These are phyloP conservation scores for Luvunga scandens DNA, from an alignment of 345 rosid genomes.

Conservation along the genomic window DNA sequence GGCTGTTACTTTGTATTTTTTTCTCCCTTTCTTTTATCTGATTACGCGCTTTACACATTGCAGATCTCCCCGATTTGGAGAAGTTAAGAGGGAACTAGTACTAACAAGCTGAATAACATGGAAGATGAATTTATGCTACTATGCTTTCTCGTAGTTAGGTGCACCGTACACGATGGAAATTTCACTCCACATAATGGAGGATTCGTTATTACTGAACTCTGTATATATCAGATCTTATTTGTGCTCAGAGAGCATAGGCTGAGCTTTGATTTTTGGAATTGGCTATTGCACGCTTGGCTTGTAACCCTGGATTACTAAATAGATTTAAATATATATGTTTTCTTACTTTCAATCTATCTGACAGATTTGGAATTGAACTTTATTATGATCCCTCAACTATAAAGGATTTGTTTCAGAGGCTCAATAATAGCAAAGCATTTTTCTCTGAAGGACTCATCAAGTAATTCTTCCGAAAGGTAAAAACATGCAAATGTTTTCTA, in stretches of 20 bases:
- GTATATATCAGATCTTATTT: background rate
- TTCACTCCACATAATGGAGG: background rate
- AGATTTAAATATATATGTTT: background rate
- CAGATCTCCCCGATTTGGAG: constrained; percentile 98
- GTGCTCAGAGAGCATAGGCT: background rate
- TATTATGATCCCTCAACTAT: background rate
- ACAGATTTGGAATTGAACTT: background rate
- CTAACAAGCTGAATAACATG: background rate
- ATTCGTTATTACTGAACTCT: background rate
- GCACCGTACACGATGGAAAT: background rate
- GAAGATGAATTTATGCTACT: constrained; percentile 6
- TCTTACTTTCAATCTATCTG: too few relatives aligned
- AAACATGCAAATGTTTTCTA: too few relatives aligned
- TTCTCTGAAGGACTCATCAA: background rate
- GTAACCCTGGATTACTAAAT: background rate
- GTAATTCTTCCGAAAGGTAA: background rate
- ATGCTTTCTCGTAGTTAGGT: background rate
- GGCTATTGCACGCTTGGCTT: background rate
- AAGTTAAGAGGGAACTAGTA: constrained; percentile 62
- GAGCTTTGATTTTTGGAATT: background rate
- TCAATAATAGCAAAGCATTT: background rate
- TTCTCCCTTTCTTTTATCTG: background rate
- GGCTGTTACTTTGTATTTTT: background rate
- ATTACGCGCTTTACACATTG: constrained; percentile 4
- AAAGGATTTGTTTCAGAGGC: too few relatives aligned